These are phyloP conservation scores for Rhinocladiella mackenziei DNA, from an alignment of 2,329 filamentous ascomycete species.

Conservation along the genomic window DNA sequence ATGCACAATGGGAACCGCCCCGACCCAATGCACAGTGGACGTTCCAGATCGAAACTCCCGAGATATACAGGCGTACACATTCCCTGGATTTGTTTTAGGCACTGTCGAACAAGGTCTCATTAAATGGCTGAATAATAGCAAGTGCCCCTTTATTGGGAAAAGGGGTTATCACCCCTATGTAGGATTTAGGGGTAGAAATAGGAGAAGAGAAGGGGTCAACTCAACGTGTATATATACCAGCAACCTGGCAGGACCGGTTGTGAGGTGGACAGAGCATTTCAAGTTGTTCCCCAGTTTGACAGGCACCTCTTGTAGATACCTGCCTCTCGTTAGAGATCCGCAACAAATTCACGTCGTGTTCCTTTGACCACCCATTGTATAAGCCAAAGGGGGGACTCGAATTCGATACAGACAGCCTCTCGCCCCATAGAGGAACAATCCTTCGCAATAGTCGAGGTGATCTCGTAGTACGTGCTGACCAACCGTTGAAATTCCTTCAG, in stretches of 20 bases:
- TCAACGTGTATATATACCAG: no score
- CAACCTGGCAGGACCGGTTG: no score
- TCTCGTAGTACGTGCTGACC: conserved; percentile 2
- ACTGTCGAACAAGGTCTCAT: no score
- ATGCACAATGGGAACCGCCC: not conserved
- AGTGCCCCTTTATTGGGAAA: no score
- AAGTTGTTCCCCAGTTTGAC: no score
- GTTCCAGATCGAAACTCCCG: conserved; percentile 27
- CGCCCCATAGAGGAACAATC: conserved; percentile 29
- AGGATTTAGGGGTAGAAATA: no score
- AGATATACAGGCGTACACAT: conserved; percentile 31
- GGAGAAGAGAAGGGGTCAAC: no score
- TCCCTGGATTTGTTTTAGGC: conserved; percentile 28
- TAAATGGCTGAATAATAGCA: no score
- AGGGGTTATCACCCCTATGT: no score
- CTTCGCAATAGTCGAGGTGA: conserved; percentile 24
- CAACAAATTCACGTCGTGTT: conserved; percentile 24
- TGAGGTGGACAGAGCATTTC: no score
- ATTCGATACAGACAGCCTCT: conserved; percentile 33
- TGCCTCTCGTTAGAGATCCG: conserved; percentile 27
- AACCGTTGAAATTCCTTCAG: conserved; percentile 25
- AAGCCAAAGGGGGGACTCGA: conserved; percentile 30
- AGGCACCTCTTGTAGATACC: conserved; percentile 32
- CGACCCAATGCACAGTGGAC: conserved; percentile 2
- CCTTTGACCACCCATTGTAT: conserved; percentile 34